Evolutionary conservation across 2,329 filamentous ascomycete species (phyloP).

Genomic region (Colletotrichum coccodes): DNA sequence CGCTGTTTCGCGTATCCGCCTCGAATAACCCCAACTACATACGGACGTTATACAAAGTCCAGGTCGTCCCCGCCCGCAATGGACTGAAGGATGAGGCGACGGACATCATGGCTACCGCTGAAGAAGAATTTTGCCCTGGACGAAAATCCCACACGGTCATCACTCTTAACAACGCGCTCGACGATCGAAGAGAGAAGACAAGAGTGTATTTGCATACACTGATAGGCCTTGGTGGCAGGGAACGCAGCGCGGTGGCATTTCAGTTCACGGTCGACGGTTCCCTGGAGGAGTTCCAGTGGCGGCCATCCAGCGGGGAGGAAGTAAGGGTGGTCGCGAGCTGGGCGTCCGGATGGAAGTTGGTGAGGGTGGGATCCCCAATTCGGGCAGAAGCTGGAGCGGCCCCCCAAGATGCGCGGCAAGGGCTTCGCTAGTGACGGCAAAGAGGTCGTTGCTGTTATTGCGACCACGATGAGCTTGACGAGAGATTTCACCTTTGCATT

Average conservation of each 20-base stretch:
- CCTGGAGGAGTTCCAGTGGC: not conserved
- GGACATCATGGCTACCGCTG: not conserved
- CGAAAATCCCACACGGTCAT: not conserved
- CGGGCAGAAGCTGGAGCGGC: not conserved
- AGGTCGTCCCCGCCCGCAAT: not conserved
- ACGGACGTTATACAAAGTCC: not conserved
- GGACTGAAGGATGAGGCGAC: not conserved
- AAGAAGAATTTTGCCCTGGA: not conserved
- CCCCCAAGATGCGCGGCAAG: not conserved
- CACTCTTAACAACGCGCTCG: not conserved
- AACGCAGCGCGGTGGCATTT: not conserved
- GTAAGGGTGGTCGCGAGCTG: not conserved
- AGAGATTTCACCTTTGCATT: not conserved
- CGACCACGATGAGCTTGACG: not conserved
- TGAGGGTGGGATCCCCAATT: not conserved
- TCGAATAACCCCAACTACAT: not conserved
- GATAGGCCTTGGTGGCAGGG: not conserved
- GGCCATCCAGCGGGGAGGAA: not conserved
- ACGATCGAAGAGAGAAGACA: not conserved
- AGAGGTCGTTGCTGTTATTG: not conserved
- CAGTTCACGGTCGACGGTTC: not conserved
- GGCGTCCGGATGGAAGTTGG: not conserved
- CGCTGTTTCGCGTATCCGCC: not conserved
- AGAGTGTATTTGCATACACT: not conserved
- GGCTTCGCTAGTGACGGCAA: not conserved